Evolutionary conservation across 1,284 basidiomycete species (phyloP).

Genomic region (Trichosporon sp.): DNA sequence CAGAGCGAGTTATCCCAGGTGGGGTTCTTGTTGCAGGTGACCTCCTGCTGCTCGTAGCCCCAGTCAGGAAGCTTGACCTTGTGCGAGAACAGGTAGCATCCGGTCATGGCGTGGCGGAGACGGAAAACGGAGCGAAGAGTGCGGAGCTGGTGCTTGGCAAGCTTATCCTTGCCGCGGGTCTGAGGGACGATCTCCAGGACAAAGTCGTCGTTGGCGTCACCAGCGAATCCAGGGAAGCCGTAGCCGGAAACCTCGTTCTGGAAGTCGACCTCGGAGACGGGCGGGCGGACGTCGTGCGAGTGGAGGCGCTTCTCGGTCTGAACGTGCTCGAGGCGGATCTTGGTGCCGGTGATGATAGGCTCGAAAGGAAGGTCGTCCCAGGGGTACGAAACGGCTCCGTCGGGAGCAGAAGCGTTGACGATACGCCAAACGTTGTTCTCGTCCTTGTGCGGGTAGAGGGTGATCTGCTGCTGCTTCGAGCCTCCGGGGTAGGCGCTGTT

Average conservation of each 20-base stretch:
- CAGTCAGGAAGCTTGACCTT: slow-evolving; percentile 95
- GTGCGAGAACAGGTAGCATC: slow-evolving; percentile 96
- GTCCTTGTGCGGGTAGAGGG: slow-evolving; percentile 92
- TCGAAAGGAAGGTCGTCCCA: slow-evolving; percentile 58
- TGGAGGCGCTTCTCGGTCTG: slow-evolving; percentile 81
- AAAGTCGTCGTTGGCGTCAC: slow-evolving; percentile 93
- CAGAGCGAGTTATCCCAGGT: slow-evolving; percentile 84
- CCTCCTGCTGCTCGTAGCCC: slow-evolving; percentile 96
- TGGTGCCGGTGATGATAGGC: slow-evolving; percentile 62
- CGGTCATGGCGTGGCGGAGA: slow-evolving; percentile 75
- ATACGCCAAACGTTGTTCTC: slow-evolving; percentile 86
- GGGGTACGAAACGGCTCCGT: slow-evolving; percentile 54
- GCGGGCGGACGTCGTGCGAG: slow-evolving; percentile 88
- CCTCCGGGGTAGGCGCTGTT: slow-evolving; percentile 79
- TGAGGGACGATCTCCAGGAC: slow-evolving; percentile 72
- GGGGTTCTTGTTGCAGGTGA: slow-evolving; percentile 96
- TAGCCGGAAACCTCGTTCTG: slow-evolving; percentile 98
- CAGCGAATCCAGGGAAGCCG: slow-evolving; percentile 60
- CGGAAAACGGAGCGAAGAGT: slow-evolving; percentile 80
- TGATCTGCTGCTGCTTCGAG: slow-evolving; percentile 84
- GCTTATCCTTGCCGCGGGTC: slow-evolving; percentile 55
- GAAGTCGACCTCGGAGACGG: slow-evolving; percentile 97
- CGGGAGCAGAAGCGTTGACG: slow-evolving; percentile 58
- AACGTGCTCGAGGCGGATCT: slow-evolving; percentile 78
- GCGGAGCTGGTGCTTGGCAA: slow-evolving; percentile 65